phyloP scores from a whole-genome alignment of 2,329 filamentous ascomycete species.

The Fusarium sp. region DNA sequence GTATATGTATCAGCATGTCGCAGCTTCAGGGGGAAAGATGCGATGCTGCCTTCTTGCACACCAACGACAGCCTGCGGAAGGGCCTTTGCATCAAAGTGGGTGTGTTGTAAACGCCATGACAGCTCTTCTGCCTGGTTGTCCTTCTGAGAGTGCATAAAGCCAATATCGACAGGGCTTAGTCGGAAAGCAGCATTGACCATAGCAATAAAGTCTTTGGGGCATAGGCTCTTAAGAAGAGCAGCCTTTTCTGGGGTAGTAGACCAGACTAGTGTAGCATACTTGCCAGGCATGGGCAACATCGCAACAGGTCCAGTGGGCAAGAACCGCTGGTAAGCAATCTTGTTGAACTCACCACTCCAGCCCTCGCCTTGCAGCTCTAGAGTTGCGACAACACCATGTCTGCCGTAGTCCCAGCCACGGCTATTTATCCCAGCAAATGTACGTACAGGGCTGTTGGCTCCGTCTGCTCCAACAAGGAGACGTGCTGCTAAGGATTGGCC shows the following conservation, averaged over 20 bases:
- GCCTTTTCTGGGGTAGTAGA: constrained; percentile 88
- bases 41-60: constrained; percentile 83
- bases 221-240: constrained; percentile 79
- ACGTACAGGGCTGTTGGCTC: constrained; percentile 92
- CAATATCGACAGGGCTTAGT: constrained; percentile 80
- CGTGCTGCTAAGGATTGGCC: constrained; percentile 79
- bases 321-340: constrained; percentile 94
- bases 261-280: constrained; percentile 90
- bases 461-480: constrained; percentile 91
- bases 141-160: constrained; percentile 78
- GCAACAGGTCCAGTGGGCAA: constrained; percentile 92
- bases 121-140: constrained; percentile 78
- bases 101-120: constrained; percentile 84
- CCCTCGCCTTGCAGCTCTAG: constrained; percentile 75
- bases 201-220: constrained; percentile 78
- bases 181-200: constrained; percentile 96
- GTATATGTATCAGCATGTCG: constrained; percentile 95
- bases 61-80: constrained; percentile 74
- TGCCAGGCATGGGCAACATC: constrained; percentile 87
- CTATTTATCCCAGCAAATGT: constrained; percentile 87
- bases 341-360: constrained; percentile 65
- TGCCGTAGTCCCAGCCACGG: constrained; percentile 91
- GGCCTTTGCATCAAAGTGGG: constrained; percentile 62
- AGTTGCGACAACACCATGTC: constrained; percentile 92
- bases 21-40: constrained; percentile 91